Base-by-base conservation (phyloP, 108 stramenopile genomes). In the Schizochytrium sp. region DNA sequence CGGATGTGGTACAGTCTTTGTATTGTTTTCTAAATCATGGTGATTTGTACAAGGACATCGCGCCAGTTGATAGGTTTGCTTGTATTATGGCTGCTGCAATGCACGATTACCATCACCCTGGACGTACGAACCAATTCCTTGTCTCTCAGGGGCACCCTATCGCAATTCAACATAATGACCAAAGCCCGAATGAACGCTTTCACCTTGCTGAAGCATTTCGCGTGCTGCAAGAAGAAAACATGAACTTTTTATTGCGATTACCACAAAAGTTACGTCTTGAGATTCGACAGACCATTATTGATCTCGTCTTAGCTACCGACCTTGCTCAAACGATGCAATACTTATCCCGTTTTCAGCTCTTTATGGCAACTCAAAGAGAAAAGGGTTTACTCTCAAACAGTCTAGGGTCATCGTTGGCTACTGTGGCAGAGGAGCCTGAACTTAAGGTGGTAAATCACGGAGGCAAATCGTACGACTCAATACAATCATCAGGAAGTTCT, bases 91-190 rank as follows among this genome's bases (percentile, higher is more conserved):
- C 91, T 2, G 93, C 93, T 13, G 87, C 93, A 3, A 89, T 93
- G 17, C 93, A 93, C 88, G 93, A 93, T 91, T 92, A 92, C 61
- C 90, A 92, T 56, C 93, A 93, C 91, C 90, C 89, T 50, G 93
- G 93, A n/a, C 90, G 92, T 13, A 93, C 92, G 58, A 93, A 93
- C 61, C 72, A 55, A 57, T 93, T 91, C 88, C 90, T 93, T 28
- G 88, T 92, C 2, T 93, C 93, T 64, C 89, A 89, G 12, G 61
- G 49, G 38, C 91, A 92, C 47, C 10, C 55, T 19, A 40, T 93
- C 28, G 92, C 93, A 3, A 57, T 93, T 8, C 89, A 89, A 46
- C 93, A 93, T 89, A 93, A 93, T 47, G 93, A 93, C 87, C 90
- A 89, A 2, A 91, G 91, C 15, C 91, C 93, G 60, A 90, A 93